Conservation (phyloP, 148 eudicot species). For the Fagopyrum tataricum region DNA sequence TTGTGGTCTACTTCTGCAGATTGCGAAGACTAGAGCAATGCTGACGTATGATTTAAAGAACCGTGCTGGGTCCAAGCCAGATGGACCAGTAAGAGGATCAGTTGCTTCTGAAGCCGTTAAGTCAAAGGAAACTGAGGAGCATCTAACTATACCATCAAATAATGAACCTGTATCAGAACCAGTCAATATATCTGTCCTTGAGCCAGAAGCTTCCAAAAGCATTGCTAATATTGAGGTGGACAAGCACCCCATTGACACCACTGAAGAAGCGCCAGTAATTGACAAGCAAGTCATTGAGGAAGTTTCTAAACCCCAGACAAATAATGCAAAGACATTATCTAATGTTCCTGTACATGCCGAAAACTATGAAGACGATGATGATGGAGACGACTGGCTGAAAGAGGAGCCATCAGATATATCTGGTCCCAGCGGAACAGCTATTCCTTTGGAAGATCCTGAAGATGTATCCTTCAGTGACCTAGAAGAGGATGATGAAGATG, state of each 20-base stretch:
- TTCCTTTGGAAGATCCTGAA: constrained; percentile 53
- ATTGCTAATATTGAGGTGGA: constrained; percentile 37
- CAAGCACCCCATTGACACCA: constrained; percentile 36
- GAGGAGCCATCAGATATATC: constrained; percentile 55
- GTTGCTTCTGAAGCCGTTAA: constrained; percentile 20
- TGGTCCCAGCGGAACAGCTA: constrained; percentile 29
- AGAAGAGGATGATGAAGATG: constrained; percentile 70
- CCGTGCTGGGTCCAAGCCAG: constrained; percentile 30
- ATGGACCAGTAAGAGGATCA: constrained; percentile 21
- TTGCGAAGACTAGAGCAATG: constrained; percentile 64
- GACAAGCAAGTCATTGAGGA: constrained; percentile 63
- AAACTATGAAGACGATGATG: constrained; percentile 47
- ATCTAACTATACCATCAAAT: constrained; percentile 24
- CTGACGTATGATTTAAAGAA: constrained; percentile 50
- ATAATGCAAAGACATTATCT: constrained; percentile 20
- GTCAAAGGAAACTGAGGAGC: constrained; percentile 28
- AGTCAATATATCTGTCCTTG: constrained; percentile 28
- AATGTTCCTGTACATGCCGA: constrained; percentile 24
- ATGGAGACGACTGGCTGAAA: constrained; percentile 84
- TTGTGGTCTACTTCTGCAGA: constrained; percentile 34
- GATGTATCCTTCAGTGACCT: constrained; percentile 97
- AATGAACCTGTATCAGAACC: constrained; percentile 33
- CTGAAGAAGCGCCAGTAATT: constrained; percentile 48
- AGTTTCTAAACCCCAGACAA: constrained; percentile 20
- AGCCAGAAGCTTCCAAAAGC: constrained; percentile 21